Base-by-base conservation (phyloP, 495 filamentous ascomycete species). In the Aspergillus cristatus region DNA sequence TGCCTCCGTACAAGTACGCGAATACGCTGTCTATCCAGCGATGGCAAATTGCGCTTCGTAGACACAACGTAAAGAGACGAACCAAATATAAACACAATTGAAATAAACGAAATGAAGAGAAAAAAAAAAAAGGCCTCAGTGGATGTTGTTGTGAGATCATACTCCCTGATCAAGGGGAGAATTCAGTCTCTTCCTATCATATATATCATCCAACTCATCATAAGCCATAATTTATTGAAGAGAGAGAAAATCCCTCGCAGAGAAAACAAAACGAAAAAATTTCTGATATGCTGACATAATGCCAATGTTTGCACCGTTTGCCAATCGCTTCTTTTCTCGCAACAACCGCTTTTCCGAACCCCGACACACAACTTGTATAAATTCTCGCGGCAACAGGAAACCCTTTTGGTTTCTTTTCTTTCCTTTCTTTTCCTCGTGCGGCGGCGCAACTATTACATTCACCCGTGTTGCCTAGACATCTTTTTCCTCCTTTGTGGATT, bases 161-260 rank as follows among this genome's bases (percentile, higher is more conserved):
- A 31, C 53, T 58, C 70, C 60, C 57, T n/a, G n/a, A 57, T 18
- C 26, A 13, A 35, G 32, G 41, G 42, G 56, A n/a, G n/a, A 56
- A 60, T 58, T 77, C 73, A 77, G 68, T 63, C 73, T 77, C 73
- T 77, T 77, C 73, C 72, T 77, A 76, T 77, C 65, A 70, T 68
- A 57, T 53, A 44, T 46, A 49, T 51, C 58, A 62, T 16, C 60
- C 65, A 65, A 59, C 63, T 76, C 72, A 74, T 76, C 72, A 74
- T 57, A 45, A 63, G 68, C 72, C 70, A 61, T 40, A 41, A 44
- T 51, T 48, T 34, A 46, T 46, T 41, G 40, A 39, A 34, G 28
- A 50, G 50, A 47, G 43, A 50, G 30, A 48, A 45, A 37, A 36
- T 36, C 22, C 31, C 20, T n/a, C 7, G 35, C 20, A 42, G 42